Evolutionary conservation across 139 green algal species (phyloP), one percentile per base, ranked within the genome.

Genomic region (Dunaliella primolecta): DNA sequence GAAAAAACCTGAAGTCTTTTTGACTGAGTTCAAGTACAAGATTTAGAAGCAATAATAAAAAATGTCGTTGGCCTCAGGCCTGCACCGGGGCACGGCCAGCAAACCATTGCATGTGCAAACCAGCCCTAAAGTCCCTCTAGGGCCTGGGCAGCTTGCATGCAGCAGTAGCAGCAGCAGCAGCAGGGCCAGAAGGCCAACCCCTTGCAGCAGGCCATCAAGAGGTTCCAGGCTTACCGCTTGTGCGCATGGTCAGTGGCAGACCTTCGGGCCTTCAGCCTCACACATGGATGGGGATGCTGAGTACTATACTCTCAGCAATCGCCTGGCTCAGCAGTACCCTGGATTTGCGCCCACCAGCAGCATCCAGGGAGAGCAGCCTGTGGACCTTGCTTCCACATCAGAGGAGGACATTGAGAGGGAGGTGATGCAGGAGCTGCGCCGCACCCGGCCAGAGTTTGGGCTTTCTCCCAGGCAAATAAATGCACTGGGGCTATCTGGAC

Each of bases 221-320:
- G 75, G 2, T 20, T 23, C 33, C 35, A 32, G 15, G 33, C 35
- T 15, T 23, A n/a, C 30, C 23, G 34, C 15, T n/a, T 33, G 34
- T 64, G 76, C n/a, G 29, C 20, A 3, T 2, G 33, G 34, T 38
- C 24, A 25, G 37, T 93, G 90, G 90, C 86, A 89, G 64, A 85
- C 88, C 1, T 92, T 90, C 27, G 90, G 90, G 1, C 90, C 90
- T 3, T 86, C 84, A 0, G n/a, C 78, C 1, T 76, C 88, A 2
- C 84, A 89, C 83, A 83, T 36, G 27, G 89, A 92, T 81, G 91
- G 91, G 31, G 91, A 93, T 82, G 91, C 91, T 3, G 91, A 93
- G 34, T 93, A 85, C 76, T 93, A 85, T 55, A 77, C 82, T 23
- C 38, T 91, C 0, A 91, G 86, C 0, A 91, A 86, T 37, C 71